These are phyloP conservation scores for Petunia secreta DNA, from an alignment of 257 asterid genomes.

Conservation along the genomic window DNA sequence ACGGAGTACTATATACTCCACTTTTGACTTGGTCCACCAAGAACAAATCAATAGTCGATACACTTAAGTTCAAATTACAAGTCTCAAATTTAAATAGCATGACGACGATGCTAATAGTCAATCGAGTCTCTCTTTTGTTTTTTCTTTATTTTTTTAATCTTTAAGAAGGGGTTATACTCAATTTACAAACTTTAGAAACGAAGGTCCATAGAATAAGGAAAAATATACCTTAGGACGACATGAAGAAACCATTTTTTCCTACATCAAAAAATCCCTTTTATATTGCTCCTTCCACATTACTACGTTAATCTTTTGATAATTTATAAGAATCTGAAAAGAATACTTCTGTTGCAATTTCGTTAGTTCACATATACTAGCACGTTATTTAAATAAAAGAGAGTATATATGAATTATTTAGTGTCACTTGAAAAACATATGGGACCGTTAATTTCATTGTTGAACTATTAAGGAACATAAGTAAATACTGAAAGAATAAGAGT, in stretches of 20 bases:
- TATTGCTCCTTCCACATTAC: not conserved
- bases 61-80: not conserved
- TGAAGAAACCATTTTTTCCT: not conserved
- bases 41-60: not conserved
- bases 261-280: not conserved
- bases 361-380: too few species aligned
- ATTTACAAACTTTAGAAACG: not conserved
- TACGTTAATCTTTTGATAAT: too few species aligned
- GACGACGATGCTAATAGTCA: not conserved
- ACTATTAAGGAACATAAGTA: not conserved
- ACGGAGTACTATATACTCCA: too few species aligned
- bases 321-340: too few species aligned
- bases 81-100: not conserved
- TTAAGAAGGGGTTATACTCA: not conserved
- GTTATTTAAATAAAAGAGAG: not conserved
- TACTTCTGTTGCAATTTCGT: not conserved
- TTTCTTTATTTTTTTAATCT: too few species aligned
- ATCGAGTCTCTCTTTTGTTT: not conserved
- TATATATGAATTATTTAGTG: not conserved
- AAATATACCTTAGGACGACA: too few species aligned
- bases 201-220: not conserved
- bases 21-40: not conserved
- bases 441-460: too few species aligned
- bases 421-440: not conserved
- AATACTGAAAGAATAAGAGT: too few species aligned